These are phyloP conservation scores for Umbelopsis sp. DNA, from an alignment of 192 early-diverging fungal species.

Conservation along the genomic window DNA sequence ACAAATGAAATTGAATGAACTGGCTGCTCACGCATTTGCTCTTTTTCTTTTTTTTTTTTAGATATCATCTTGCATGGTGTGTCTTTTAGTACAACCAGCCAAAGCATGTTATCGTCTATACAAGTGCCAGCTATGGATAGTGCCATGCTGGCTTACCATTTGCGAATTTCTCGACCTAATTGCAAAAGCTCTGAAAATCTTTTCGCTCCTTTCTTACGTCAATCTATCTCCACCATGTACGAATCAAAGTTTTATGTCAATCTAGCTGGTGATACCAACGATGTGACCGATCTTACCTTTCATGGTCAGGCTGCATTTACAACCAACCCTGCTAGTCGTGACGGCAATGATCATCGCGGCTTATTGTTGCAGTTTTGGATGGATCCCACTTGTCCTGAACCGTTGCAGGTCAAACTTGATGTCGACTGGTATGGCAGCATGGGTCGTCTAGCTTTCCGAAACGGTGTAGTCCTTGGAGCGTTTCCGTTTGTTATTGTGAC, in stretches of 20 bases:
- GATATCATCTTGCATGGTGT: conserved; percentile 28
- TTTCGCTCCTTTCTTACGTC: conserved; percentile 54
- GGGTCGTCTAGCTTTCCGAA: conserved; percentile 68
- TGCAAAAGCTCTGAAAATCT: conserved; percentile 26
- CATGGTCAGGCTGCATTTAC: conserved; percentile 55
- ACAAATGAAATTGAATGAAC: background rate
- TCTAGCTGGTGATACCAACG: conserved; percentile 23
- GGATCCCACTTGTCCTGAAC: conserved; percentile 51
- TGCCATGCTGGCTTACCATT: conserved; percentile 52
- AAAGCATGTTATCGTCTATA: conserved; percentile 42
- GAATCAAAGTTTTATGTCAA: conserved; percentile 60
- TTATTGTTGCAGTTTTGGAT: conserved; percentile 56
- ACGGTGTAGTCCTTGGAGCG: conserved; percentile 69
- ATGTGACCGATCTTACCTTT: conserved; percentile 47
- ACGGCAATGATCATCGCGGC: conserved; percentile 34
- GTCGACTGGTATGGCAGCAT: conserved; percentile 74
- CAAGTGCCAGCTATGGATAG: conserved; percentile 55
- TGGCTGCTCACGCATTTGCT: background rate
- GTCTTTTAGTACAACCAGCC: conserved; percentile 10
- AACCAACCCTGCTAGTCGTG: conserved; percentile 16
- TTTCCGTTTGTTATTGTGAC: conserved; percentile 68
- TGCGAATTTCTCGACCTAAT: conserved; percentile 42
- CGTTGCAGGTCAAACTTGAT: conserved; percentile 47
- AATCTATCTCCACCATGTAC: conserved; percentile 57
- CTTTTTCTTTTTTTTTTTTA: too few relatives aligned